These are phyloP conservation scores for Fraxinus sp. DNA, from an alignment of 305 asterid species.

Conservation along the genomic window DNA sequence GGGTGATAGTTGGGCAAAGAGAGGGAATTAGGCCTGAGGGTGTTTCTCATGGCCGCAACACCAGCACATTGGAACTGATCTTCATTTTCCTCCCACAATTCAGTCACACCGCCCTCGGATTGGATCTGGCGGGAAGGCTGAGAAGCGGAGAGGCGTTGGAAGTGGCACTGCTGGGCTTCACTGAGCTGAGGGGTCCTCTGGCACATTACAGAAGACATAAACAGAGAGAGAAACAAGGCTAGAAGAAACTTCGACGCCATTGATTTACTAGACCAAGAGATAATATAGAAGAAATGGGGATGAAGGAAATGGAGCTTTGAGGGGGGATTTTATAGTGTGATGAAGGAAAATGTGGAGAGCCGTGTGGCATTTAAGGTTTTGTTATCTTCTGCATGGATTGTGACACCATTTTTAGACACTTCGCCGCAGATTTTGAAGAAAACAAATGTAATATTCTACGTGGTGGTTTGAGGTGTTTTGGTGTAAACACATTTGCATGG, in stretches of 20 bases:
- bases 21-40: constrained; percentile 46
- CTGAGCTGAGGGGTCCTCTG: constrained; percentile 24
- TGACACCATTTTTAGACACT: constrained; percentile 32
- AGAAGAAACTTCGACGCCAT: constrained; percentile 40
- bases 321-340: constrained; percentile 25
- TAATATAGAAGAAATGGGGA: neutral
- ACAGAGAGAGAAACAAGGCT: constrained; percentile 33
- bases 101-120: constrained; percentile 61
- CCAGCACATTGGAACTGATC: constrained; percentile 75
- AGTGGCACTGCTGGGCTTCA: constrained; percentile 60
- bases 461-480: constrained; percentile 29
- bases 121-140: constrained; percentile 43
- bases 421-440: constrained; percentile 25
- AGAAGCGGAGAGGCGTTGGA: constrained; percentile 40
- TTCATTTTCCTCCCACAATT: constrained; percentile 55
- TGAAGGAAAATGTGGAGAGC: neutral
- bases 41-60: constrained; percentile 45
- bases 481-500: constrained; percentile 38
- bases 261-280: neutral
- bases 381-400: constrained; percentile 46
- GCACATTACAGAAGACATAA: constrained; percentile 33
- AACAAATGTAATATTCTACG: constrained; percentile 27
- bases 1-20: constrained; percentile 68
- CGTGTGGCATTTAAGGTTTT: constrained; percentile 8
- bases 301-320: neutral